Conservation (phyloP, 495 filamentous ascomycete genomes). For the Venustampulla echinocandica region DNA sequence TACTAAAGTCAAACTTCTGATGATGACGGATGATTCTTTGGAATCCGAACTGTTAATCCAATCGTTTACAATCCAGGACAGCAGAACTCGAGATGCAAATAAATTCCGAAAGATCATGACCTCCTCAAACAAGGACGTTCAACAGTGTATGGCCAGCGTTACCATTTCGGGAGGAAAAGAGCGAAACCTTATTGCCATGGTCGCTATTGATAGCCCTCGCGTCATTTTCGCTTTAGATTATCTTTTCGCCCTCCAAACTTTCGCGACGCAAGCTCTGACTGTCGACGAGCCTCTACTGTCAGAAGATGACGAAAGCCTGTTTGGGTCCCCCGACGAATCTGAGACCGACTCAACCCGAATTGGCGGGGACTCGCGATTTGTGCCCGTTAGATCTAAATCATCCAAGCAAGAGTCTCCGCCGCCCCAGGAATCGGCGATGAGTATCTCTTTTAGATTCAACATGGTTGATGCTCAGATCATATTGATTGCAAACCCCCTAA, state of each 20-base stretch:
- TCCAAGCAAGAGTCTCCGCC: constrained; percentile 11
- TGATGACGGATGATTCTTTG: constrained; percentile 84
- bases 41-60: constrained; percentile 92
- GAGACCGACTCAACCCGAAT: constrained; percentile 42
- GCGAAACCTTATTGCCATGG: constrained; percentile 75
- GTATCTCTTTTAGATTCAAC: constrained; percentile 82
- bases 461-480: constrained; percentile 94
- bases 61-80: constrained; percentile 91
- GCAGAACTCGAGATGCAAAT: constrained; percentile 73
- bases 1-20: constrained; percentile 83
- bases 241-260: constrained; percentile 79
- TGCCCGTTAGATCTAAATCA: constrained; percentile 2
- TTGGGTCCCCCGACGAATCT: constrained; percentile 51
- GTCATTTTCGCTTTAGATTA: constrained; percentile 95
- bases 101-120: constrained; percentile 99
- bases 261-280: constrained; percentile 60
- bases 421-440: constrained; percentile 48
- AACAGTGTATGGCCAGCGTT: constrained; percentile 96
- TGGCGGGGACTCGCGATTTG: constrained; percentile 1
- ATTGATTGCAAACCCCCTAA: constrained; percentile 86
- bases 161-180: constrained; percentile 84
- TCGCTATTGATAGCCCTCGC: constrained; percentile 92
- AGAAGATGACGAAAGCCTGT: constrained; percentile 43
- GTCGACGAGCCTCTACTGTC: constrained; percentile 50
- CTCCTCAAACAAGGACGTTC: constrained; percentile 82